Conservation (phyloP, 1,139 yeast species). For the Nematodospora anomalae region DNA sequence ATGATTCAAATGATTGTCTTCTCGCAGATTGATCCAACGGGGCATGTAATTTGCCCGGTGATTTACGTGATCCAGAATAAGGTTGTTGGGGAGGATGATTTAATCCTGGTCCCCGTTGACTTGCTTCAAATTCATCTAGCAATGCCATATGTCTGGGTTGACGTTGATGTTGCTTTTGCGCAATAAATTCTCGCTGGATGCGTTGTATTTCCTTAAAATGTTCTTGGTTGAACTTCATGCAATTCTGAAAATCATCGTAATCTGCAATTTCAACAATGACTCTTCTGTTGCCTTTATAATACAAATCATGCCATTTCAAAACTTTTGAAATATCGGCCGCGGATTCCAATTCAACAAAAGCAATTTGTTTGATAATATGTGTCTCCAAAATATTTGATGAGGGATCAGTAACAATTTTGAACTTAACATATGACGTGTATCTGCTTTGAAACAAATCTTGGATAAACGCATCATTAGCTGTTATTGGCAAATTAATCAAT, state of each 20-base stretch:
- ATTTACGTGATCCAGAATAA: slow-evolving; percentile 3
- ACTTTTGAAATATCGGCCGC: slow-evolving; percentile 48
- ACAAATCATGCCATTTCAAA: slow-evolving; percentile 47
- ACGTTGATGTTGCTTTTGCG: slow-evolving; percentile 21
- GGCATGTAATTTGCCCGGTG: slow-evolving; percentile 8
- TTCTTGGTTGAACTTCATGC: slow-evolving; percentile 42
- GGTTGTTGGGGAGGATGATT: slow-evolving; percentile 8
- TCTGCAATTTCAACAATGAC: slow-evolving; percentile 48
- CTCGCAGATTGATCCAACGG: slow-evolving; percentile 9
- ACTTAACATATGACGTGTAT: slow-evolving; percentile 40
- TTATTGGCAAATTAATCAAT: slow-evolving; percentile 49
- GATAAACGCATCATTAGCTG: slow-evolving; percentile 38
- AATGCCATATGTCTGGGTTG: slow-evolving; percentile 20
- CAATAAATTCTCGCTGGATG: slow-evolving; percentile 35
- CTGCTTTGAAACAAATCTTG: slow-evolving; percentile 46
- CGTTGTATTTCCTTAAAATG: slow-evolving; percentile 31
- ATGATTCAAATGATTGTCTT: slow-evolving; percentile 12
- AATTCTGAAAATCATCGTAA: slow-evolving; percentile 47
- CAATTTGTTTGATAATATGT: slow-evolving; percentile 49
- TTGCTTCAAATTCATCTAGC: slow-evolving; percentile 15
- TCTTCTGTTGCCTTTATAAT: slow-evolving; percentile 40
- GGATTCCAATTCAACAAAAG: slow-evolving; percentile 57
- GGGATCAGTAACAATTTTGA: slow-evolving; percentile 46
- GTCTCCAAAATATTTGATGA: slow-evolving; percentile 41
- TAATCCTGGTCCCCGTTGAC: slow-evolving; percentile 8